Conservation (phyloP, 2,329 filamentous ascomycete genomes). For the Aspergillus transmontanensis region DNA sequence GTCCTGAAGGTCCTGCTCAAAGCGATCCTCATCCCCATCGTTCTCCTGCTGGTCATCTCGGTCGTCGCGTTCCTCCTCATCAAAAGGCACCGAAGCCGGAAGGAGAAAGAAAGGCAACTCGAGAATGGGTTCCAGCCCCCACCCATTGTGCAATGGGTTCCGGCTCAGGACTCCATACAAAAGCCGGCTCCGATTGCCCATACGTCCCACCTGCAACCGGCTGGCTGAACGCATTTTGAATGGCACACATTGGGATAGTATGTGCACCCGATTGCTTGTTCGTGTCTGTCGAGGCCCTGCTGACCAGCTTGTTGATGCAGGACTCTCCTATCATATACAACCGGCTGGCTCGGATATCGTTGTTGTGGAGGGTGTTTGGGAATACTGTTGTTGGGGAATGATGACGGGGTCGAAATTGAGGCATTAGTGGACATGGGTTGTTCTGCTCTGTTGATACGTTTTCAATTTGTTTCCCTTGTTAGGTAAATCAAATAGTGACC, state of each 20-base stretch:
- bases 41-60: background rate
- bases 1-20: background rate
- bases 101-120: background rate
- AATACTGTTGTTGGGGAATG: background rate
- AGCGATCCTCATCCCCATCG: conserved; percentile 2
- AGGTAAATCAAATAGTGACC: too few species aligned
- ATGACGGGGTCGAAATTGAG: background rate
- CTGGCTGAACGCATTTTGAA: background rate
- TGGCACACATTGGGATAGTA: background rate
- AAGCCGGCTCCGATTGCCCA: background rate
- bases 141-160: background rate
- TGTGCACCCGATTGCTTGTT: background rate
- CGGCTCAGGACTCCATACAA: background rate
- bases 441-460: background rate
- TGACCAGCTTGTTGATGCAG: background rate
- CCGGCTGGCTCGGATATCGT: background rate
- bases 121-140: conserved; percentile 1
- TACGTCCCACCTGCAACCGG: background rate
- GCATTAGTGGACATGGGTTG: background rate
- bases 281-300: background rate
- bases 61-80: background rate
- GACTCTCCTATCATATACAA: background rate
- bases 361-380: background rate
- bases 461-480: too few species aligned
- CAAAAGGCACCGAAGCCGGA: background rate